Evolutionary conservation across 257 asterid genomes (phyloP), one percentile per base, ranked within the genome.

Genomic region (Capsicum chinense): DNA sequence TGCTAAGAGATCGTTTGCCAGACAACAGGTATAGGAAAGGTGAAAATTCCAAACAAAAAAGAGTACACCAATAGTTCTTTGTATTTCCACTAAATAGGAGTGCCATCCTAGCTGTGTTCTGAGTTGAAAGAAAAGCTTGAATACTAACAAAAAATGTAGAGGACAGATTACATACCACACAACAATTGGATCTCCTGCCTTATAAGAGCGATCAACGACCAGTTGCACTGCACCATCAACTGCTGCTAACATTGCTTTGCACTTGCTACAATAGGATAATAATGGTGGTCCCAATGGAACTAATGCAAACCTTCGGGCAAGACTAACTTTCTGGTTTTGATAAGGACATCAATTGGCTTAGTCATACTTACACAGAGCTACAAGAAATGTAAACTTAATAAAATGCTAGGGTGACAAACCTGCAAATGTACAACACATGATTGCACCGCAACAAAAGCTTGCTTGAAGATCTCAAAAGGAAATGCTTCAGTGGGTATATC

Each of bases 401-500:
- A 37, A 82, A 68, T 68, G 56, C 42, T 16, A 82, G 86, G 56
- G 83, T 76, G 59, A 84, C 85, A 44, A 84, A 97, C 99, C 99
- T 97, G 98, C 91, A 93, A 91, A 91, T 97, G 99, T 88, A 97
- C 99, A 87, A 97, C 98, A 87, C 99, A 95, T 37, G 98, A 97
- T 80, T 97, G 99, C 69, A 97, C 95, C 85, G 98, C 99, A 86
- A 97, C 99, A 90, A 97, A 95, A 83, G 99, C 99, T 94, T 97
- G 99, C 86, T 97, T 97, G 90, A 97, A 97, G 85, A 97, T 97
- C 92, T 93, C 95, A 89, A 90, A 97, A 48, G 97, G 88, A 89
- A 97, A 95, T 83, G 99, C 99, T 89, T 97, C 99, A 5, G 98
- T 97, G 71, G 99, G 99, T 86, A 97, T 97, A 86, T 97, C 99